Base-by-base conservation (phyloP, 495 filamentous ascomycete genomes). In the Barbatosphaeria neglecta region DNA sequence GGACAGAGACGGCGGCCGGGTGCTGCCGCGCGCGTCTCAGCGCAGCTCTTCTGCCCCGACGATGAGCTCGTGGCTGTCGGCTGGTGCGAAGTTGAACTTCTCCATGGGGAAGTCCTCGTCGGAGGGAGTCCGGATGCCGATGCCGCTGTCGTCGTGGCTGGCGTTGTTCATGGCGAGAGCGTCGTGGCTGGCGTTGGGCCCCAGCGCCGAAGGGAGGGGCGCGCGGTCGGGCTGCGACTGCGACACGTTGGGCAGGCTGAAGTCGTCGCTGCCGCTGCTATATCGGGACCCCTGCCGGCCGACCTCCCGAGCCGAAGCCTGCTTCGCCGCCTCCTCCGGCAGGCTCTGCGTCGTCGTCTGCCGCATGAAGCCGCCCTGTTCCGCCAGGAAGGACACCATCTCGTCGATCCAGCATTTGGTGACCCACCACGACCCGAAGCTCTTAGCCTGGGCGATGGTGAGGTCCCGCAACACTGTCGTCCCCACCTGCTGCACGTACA, bases 371-470 rank as follows among this genome's bases (percentile, higher is more conserved):
- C 92, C 92, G 17, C 92, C 92, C 46, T 89, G 83, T 55, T 95
- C 88, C 0, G 87, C 90, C 53, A 93, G 73, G 78, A 92, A 97
- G 31, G 82, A 67, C 55, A 89, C 79, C 89, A 94, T 93, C 65
- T 96, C 92, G 59, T 96, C 90, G 44, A 98, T 77, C 72, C 89
- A 98, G 44, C 90, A 87, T 59, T 96, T 95, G n/a, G 87, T 89
- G 45, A 95, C 84, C 88, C 92, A 96, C 92, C 92, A 98, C 2
- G 86, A 82, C 13, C 87, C 87, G 57, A 95, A 98, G 55, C 86
- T 94, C 48, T 81, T 77, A 9, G 85, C 87, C 49, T 84, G 81
- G 20, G 76, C 76, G 19, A 96, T 80, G 7, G 90, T 96, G 47
- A 90, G 72, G 53, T 90, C 86, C 35, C 86, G 73, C 59, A 90